Evolutionary conservation across 208 protist species (phyloP), one percentile per base, ranked within the genome.

Genomic region (Trypanosoma theileri): DNA sequence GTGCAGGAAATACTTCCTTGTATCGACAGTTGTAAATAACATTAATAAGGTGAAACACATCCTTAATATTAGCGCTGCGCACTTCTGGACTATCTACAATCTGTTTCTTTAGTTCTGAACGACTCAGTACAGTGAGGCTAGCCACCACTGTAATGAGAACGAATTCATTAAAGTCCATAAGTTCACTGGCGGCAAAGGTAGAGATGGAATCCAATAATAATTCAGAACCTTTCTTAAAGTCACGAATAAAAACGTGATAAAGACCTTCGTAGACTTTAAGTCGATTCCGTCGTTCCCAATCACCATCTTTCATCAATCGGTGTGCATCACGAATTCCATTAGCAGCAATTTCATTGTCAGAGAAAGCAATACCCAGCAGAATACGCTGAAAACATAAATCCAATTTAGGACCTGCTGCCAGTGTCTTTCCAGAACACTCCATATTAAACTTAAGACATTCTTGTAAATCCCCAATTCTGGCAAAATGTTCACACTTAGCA

Each of bases 211-310:
- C 98, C 17, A 99, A 81, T 64, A 99, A 92, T 55, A 99, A 76
- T 58, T 83, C 75, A 14, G 98, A 90, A 0, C 97, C 97, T 54
- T 87, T 78, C 41, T 88, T 86, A 75, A 99, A 99, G 70, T 99
- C 86, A 31, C 98, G 89, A 41, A 98, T 90, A 28, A 94, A 93
- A 46, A 99, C 84, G 57, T 95, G 71, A 82, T 98, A 98, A 45
- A 97, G 73, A 16, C 94, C 98, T 79, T 99, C 97, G 78, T 99
- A 99, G 22, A 99, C 98, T 84, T 99, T 99, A 24, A 99, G 92
- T 35, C 98, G 87, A 84, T 99, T 99, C 56, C 96, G 89, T 21
- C 98, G 88, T 80, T 99, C 98, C 98, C 98, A 99, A 77, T 99
- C 98, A 53, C 98, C 96, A 26, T 98, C 97, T 75, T 98, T 92